Percentiles rank a stretch among this genome's conserved stretches.
Conservation (phyloP, 306 rosid species). For the Vigna mungo region DNA sequence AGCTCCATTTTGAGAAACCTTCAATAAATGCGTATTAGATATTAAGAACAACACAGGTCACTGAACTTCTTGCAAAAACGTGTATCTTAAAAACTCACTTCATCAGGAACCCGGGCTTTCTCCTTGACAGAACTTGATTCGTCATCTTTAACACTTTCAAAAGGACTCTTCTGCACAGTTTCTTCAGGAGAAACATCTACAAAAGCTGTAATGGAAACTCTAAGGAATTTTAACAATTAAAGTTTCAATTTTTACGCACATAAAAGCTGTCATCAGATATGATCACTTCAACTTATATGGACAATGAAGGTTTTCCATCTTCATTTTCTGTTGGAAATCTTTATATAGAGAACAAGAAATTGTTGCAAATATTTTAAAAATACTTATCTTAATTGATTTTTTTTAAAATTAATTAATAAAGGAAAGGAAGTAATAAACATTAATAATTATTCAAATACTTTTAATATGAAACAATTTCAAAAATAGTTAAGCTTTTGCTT, state of each 20-base stretch:
- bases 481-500: constrained; percentile 5
- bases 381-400: not conserved
- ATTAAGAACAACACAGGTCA: constrained; percentile 36
- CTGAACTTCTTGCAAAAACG: constrained; percentile 33
- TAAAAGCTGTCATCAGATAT: constrained; percentile 21
- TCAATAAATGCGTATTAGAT: constrained; percentile 41
- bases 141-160: constrained; percentile 69
- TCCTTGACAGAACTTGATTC: constrained; percentile 58
- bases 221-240: constrained; percentile 30
- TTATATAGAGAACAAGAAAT: too few relatives aligned
- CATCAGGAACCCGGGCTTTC: constrained; percentile 51
- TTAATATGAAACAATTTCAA: not conserved
- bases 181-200: constrained; percentile 95
- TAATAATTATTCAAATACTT: constrained; percentile 5
- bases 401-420: not conserved
- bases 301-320: not conserved
- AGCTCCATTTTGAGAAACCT: constrained; percentile 89
- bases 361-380: not conserved
- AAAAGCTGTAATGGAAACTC: constrained; percentile 67
- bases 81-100: constrained; percentile 59
- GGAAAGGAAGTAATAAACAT: not conserved
- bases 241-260: constrained; percentile 22
- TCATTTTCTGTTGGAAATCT: not conserved
- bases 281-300: constrained; percentile 18
- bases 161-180: constrained; percentile 67